These are phyloP conservation scores for Tylopilus sp. DNA, from an alignment of 1,284 basidiomycete genomes.

Conservation along the genomic window DNA sequence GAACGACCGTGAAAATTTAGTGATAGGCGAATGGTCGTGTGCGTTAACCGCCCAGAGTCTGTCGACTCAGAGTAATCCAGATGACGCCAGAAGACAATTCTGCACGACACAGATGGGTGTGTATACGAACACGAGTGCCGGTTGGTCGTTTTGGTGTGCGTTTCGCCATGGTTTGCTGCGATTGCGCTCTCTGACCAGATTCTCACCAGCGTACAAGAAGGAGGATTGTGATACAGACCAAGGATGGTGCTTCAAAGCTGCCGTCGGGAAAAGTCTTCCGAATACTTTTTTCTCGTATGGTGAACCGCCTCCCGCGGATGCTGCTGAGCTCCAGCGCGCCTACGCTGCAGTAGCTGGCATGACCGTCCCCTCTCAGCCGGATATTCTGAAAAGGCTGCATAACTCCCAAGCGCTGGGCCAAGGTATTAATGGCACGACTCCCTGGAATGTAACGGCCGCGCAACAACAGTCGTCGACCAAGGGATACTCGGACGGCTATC, in stretches of 20 bases:
- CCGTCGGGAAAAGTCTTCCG: conserved; percentile 55
- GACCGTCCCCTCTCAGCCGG: conserved; percentile 13
- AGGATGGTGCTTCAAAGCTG: conserved; percentile 66
- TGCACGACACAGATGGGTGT: conserved; percentile 61
- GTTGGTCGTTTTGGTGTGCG: conserved; percentile 76
- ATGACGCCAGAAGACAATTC: conserved; percentile 50
- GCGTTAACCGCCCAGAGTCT: conserved; percentile 61
- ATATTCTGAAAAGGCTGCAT: conserved; percentile 14
- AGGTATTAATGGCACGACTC: neutral
- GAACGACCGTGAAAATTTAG: conserved; percentile 52
- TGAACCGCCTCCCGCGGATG: conserved; percentile 16
- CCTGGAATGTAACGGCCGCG: conserved; percentile 7
- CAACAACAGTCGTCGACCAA: conserved; percentile 33
- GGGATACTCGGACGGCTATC: conserved; percentile 64
- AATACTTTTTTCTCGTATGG: conserved; percentile 55
- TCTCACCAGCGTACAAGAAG: conserved; percentile 44
- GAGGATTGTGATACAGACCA: conserved; percentile 57
- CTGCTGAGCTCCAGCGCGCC: conserved; percentile 12
- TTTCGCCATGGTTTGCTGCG: conserved; percentile 24
- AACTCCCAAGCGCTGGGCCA: neutral
- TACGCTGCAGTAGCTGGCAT: conserved; percentile 16
- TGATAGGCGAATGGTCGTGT: conserved; percentile 73
- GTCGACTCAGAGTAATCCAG: conserved; percentile 43
- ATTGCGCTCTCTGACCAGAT: neutral
- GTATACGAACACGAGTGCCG: conserved; percentile 58